A percentile compares a stretch with the other conserved stretches of the same genome.
Evolutionary conservation across 345 rosid species (phyloP).

Genomic region (Arabidopsis arenosa): DNA sequence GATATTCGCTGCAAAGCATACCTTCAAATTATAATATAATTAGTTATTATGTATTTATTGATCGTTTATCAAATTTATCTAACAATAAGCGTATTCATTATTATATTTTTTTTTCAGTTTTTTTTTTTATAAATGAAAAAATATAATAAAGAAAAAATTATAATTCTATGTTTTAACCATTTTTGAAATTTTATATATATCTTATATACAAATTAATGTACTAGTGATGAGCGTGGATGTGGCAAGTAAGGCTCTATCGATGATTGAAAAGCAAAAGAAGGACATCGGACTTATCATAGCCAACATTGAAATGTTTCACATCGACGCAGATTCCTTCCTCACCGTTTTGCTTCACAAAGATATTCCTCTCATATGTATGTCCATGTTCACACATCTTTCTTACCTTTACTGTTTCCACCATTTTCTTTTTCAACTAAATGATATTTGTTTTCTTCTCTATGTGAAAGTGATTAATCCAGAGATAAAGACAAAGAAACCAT

Average conservation of each 20-base stretch:
- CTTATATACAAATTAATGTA: background rate
- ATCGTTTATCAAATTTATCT: background rate
- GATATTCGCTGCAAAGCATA: background rate
- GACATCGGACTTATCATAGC: constrained; percentile 55
- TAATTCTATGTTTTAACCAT: background rate
- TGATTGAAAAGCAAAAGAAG: constrained; percentile 39
- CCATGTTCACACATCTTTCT: background rate
- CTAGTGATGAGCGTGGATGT: constrained; percentile 50
- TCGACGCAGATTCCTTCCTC: constrained; percentile 40
- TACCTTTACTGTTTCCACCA: background rate
- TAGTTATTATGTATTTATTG: background rate
- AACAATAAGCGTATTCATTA: background rate
- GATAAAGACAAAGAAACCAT: background rate
- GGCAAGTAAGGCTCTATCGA: constrained; percentile 43
- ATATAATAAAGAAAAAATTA: background rate
- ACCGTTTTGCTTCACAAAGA: constrained; percentile 5
- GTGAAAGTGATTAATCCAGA: constrained; percentile 51
- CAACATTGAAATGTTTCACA: constrained; percentile 41
- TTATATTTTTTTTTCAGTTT: background rate
- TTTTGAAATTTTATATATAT: background rate
- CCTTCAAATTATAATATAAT: background rate
- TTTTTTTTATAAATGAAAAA: background rate
- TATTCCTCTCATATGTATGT: constrained; percentile 50
- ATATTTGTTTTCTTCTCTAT: background rate
- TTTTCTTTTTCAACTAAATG: background rate